Evolutionary conservation across 306 rosid species (phyloP), one percentile per base, ranked within the genome.

Genomic region (Hylodesmum podocarpum): DNA sequence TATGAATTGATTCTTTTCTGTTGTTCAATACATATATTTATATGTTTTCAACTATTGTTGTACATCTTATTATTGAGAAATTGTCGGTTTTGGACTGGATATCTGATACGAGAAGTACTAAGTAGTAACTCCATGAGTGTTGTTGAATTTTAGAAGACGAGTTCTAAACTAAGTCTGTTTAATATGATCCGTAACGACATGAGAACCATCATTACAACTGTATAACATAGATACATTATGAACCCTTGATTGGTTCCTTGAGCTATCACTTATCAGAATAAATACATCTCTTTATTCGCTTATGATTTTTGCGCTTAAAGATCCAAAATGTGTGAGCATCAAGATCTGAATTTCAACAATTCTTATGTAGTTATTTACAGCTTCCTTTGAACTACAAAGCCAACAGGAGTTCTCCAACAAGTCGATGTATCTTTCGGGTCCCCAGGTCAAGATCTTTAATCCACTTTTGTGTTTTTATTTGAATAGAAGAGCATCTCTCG

Each of bases 401-500:
- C 55, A 67, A 58, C 15, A 66, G n/a, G 37, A 65, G 50, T n/a
- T n/a, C n/a, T n/a, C n/a, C n/a, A n/a, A n/a, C n/a, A n/a, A n/a
- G n/a, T n/a, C n/a, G 3, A 29, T 39, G 46, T 1, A 6, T 76
- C 62, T 55, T 81, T 68, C 77, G 53, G 68, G 73, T 81, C 33
- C 55, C 31, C n/a, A 40, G 67, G 78, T 36, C 11, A 67, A 18
- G 73, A 81, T 39, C 37, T 41, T 76, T 13, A 67, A 80, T 85
- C 66, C 69, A 36, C 51, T 66, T n/a, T 37, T 46, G 69, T 29
- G 19, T 24, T 66, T 78, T 83, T 82, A 88, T 78, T 69, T 80
- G 78, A 87, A 86, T 51, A 51, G 78, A 73, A 93, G 82, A 81
- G 94, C 96, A 80, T 93, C 88, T 72, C 86, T 88, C 34, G 97